Conservation (phyloP, 2,329 filamentous ascomycete species). For the Epicoccum nigrum region DNA sequence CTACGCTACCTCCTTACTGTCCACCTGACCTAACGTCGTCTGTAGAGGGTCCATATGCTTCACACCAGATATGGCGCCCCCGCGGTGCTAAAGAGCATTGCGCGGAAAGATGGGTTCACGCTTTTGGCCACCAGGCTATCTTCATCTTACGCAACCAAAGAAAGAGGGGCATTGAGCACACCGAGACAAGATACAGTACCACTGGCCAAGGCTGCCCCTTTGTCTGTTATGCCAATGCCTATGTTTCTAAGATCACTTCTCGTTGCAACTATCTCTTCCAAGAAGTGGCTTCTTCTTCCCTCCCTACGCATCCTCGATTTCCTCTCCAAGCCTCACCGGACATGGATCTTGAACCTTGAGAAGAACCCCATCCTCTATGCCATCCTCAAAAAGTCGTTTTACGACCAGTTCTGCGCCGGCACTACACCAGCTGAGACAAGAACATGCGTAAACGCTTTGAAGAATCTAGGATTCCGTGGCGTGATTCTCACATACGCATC, state of each 20-base stretch:
- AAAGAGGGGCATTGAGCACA: slow-evolving; percentile 3
- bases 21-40: not conserved
- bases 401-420: slow-evolving; percentile 89
- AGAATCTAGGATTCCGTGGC: slow-evolving; percentile 79
- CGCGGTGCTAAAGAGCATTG: slow-evolving; percentile 14
- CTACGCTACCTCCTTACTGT: not conserved
- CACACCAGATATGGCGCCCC: slow-evolving; percentile 14
- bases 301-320: slow-evolving; percentile 49
- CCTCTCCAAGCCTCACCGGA: slow-evolving; percentile 47
- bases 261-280: slow-evolving; percentile 56
- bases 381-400: slow-evolving; percentile 80
- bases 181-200: slow-evolving; percentile 10
- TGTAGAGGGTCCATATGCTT: slow-evolving; percentile 4
- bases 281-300: slow-evolving; percentile 49
- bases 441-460: slow-evolving; percentile 62
- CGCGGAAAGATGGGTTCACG: slow-evolving; percentile 10
- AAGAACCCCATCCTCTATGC: slow-evolving; percentile 73
- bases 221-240: slow-evolving; percentile 35
- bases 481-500: slow-evolving; percentile 85
- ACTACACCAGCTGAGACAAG: slow-evolving; percentile 72
- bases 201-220: slow-evolving; percentile 10
- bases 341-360: slow-evolving; percentile 64
- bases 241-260: slow-evolving; percentile 41
- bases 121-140: slow-evolving; percentile 12
- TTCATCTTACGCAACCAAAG: slow-evolving; percentile 12